Conservation (phyloP, 73 alveolate genomes). For the Paramecium sexaurelia region DNA sequence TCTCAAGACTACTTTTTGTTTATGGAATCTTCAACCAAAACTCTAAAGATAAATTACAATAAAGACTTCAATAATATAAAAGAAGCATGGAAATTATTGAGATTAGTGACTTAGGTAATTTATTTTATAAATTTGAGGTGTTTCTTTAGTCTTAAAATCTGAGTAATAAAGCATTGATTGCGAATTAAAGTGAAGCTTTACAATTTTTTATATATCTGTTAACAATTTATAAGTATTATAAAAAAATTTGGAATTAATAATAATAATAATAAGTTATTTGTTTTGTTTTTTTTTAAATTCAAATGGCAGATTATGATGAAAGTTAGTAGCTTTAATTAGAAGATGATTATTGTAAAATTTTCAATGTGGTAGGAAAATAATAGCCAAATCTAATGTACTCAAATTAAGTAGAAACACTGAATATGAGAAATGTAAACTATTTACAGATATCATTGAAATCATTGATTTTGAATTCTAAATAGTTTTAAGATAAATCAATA, state of each 20-base stretch:
- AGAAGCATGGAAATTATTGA: neutral
- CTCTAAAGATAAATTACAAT: neutral
- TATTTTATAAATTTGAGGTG: neutral
- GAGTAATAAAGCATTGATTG: no score
- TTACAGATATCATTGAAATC: neutral
- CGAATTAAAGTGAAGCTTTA: no score
- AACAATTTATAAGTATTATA: no score
- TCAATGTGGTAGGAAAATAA: neutral
- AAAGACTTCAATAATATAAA: neutral
- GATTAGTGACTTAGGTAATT: neutral
- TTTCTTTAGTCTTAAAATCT: neutral
- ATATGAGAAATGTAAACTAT: conserved; percentile 13
- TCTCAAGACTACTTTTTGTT: neutral
- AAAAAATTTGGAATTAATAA: neutral
- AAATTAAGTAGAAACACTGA: neutral
- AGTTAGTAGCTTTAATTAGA: neutral
- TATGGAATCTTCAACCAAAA: neutral
- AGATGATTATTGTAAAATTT: neutral
- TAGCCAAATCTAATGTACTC: neutral
- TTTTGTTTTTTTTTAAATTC: neutral
- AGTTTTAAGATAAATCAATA: neutral
- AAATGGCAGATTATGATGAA: neutral
- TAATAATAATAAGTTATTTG: neutral
- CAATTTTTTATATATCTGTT: no score
- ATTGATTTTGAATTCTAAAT: neutral